Percentiles rank a stretch among this genome's conserved stretches.
These are phyloP conservation scores for Pugionium dolabratum DNA, from an alignment of 345 rosid genomes.

Conservation along the genomic window DNA sequence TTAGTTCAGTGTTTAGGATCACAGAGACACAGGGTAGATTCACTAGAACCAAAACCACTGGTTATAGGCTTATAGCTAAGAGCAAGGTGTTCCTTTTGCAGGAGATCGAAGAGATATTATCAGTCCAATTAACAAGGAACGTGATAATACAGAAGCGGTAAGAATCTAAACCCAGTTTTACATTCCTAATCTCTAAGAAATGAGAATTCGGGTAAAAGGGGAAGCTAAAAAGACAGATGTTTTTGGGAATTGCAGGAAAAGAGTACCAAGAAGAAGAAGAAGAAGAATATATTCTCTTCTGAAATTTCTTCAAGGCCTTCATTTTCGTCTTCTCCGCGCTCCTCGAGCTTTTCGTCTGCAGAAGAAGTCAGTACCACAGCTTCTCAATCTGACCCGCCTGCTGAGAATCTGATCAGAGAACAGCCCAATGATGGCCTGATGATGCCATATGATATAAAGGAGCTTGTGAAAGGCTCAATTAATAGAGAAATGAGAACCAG, in stretches of 20 bases:
- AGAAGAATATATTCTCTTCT: slow-evolving; percentile 59
- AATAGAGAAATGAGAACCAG: slow-evolving; percentile 59
- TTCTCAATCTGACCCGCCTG: slow-evolving; percentile 51
- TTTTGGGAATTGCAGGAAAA: slow-evolving; percentile 56
- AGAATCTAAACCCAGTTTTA: slow-evolving; percentile 23
- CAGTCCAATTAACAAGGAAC: slow-evolving; percentile 40
- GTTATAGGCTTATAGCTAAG: slow-evolving; percentile 20
- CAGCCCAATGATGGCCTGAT: slow-evolving; percentile 39
- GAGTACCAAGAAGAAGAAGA: slow-evolving; percentile 37
- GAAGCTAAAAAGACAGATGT: slow-evolving; percentile 8
- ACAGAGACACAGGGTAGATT: slow-evolving; percentile 20
- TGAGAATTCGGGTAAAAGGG: background rate
- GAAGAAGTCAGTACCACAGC: slow-evolving; percentile 51
- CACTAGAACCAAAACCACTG: slow-evolving; percentile 24
- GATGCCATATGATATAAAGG: slow-evolving; percentile 49
- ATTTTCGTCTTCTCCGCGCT: slow-evolving; percentile 70
- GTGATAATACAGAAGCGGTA: slow-evolving; percentile 48
- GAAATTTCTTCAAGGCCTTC: slow-evolving; percentile 71
- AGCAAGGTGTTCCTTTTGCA: slow-evolving; percentile 31
- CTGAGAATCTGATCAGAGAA: slow-evolving; percentile 38
- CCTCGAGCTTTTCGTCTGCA: slow-evolving; percentile 68
- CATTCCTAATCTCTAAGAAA: background rate
- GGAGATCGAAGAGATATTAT: slow-evolving; percentile 50
- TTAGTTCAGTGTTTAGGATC: slow-evolving; percentile 26
- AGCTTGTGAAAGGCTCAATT: slow-evolving; percentile 61